Evolutionary conservation across 495 filamentous ascomycete species (phyloP).

Genomic region (Xylona heveae): DNA sequence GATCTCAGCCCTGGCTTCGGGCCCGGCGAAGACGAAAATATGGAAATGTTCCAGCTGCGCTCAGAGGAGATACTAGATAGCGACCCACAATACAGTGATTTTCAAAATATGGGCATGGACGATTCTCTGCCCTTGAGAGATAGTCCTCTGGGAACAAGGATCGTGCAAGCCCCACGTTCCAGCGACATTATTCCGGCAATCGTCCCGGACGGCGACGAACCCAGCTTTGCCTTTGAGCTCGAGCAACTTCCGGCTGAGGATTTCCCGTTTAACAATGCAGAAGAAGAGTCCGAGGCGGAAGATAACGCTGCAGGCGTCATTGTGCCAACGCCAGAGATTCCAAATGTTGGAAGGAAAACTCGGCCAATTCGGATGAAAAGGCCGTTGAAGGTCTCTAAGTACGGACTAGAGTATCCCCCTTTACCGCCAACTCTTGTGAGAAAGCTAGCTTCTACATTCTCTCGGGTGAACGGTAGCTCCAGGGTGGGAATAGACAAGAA

Average conservation of each 20-base stretch:
- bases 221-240: too few species aligned
- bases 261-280: too few species aligned
- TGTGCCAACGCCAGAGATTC: too few species aligned
- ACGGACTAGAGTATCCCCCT: constrained; percentile 55
- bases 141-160: too few species aligned
- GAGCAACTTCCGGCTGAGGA: too few species aligned
- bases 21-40: constrained; percentile 4
- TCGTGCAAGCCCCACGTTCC: too few species aligned
- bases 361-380: constrained; percentile 22
- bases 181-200: neutral
- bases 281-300: too few species aligned
- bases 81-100: too few species aligned
- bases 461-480: constrained; percentile 29
- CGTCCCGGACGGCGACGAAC: neutral
- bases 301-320: too few species aligned
- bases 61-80: constrained; percentile 16
- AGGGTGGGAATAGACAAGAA: constrained; percentile 50
- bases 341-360: constrained; percentile 15
- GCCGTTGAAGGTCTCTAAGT: constrained; percentile 39
- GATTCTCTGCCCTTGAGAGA: constrained; percentile 14
- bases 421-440: constrained; percentile 50
- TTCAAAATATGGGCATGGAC: constrained; percentile 12
- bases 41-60: constrained; percentile 20
- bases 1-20: constrained; percentile 11
- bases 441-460: constrained; percentile 50